These are phyloP conservation scores for Ballota nigra DNA, from an alignment of 257 asterid species.

Conservation along the genomic window DNA sequence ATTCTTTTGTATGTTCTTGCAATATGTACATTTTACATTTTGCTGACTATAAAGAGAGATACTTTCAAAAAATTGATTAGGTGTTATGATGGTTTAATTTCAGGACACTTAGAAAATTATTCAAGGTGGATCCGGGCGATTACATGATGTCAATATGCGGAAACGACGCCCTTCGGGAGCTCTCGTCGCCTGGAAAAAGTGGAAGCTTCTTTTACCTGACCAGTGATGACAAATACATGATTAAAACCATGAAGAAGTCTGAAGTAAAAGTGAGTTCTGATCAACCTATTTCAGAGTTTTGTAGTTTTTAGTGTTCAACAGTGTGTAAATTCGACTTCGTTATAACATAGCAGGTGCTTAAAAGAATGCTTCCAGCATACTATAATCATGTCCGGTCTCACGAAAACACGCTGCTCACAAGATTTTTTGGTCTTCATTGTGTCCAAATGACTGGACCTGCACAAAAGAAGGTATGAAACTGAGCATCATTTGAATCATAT, in stretches of 20 bases:
- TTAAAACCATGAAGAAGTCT: conserved; percentile 87
- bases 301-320: no score
- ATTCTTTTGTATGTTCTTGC: not conserved
- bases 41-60: no score
- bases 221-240: conserved; percentile 87
- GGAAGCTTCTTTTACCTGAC: conserved; percentile 96
- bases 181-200: conserved; percentile 96
- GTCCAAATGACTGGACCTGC: conserved; percentile 84
- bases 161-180: conserved; percentile 89
- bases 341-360: conserved; percentile 57
- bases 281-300: no score
- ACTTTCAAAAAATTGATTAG: not conserved
- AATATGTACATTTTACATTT: no score
- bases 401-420: conserved; percentile 78
- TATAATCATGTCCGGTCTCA: conserved; percentile 75
- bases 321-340: not conserved
- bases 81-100: conserved; percentile 7
- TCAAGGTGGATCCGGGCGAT: conserved; percentile 93
- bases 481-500: not conserved
- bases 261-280: conserved; percentile 81
- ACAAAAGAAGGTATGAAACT: conserved; percentile 68
- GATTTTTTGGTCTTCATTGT: conserved; percentile 85
- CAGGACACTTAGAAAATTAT: conserved; percentile 81
- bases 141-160: conserved; percentile 97
- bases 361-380: conserved; percentile 87